These are phyloP conservation scores for Odontarrhena argentea DNA, from an alignment of 345 rosid genomes.

Conservation along the genomic window DNA sequence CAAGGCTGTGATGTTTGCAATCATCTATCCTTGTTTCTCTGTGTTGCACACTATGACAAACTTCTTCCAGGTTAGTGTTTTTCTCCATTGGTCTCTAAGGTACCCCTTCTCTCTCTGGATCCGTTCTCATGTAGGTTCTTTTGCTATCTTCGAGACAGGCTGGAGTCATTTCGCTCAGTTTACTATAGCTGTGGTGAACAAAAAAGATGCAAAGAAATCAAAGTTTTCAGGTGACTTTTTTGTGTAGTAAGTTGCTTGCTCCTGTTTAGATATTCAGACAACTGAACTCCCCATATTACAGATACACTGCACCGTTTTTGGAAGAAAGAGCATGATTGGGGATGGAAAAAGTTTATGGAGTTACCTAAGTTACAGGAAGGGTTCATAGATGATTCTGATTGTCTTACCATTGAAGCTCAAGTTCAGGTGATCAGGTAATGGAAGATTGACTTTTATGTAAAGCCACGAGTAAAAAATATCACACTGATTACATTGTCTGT, in stretches of 20 bases:
- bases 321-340: constrained; percentile 99
- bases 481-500: too few species aligned
- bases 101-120: constrained; percentile 11
- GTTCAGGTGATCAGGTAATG: constrained; percentile 94
- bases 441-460: constrained; percentile 10
- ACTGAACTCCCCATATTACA: constrained; percentile 47
- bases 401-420: constrained; percentile 89
- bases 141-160: constrained; percentile 52
- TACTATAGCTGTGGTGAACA: constrained; percentile 95
- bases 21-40: constrained; percentile 96
- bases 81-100: constrained; percentile 18
- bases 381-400: constrained; percentile 79
- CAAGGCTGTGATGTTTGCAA: constrained; percentile 98
- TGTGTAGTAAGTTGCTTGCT: neutral
- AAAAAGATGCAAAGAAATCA: constrained; percentile 81
- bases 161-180: constrained; percentile 99
- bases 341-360: constrained; percentile 99
- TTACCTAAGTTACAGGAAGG: constrained; percentile 84
- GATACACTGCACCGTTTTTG: constrained; percentile 97
- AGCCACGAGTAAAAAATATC: neutral
- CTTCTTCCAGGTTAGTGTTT: constrained; percentile 87
- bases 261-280: constrained; percentile 25
- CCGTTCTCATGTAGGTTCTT: constrained; percentile 18
- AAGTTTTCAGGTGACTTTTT: constrained; percentile 71
- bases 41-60: constrained; percentile 93